These are phyloP conservation scores for Hypoxylon fuscum DNA, from an alignment of 495 filamentous ascomycete genomes.

Conservation along the genomic window DNA sequence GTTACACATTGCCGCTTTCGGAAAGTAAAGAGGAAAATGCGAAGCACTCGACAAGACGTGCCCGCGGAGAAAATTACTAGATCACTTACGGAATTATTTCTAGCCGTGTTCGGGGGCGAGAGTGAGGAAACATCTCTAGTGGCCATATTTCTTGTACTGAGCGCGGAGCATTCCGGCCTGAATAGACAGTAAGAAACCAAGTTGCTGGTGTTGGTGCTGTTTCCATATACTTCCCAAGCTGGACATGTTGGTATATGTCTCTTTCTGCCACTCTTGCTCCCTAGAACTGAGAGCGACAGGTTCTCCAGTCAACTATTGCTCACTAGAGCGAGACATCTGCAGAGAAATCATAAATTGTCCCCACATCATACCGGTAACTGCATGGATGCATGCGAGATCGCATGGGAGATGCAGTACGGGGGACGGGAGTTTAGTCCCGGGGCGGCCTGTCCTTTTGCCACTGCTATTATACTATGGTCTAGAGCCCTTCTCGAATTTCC, in stretches of 20 bases:
- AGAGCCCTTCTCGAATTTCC: constrained; percentile 6
- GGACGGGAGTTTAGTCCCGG: constrained; percentile 20
- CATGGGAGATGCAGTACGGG: constrained; percentile 24
- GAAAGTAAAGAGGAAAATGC: constrained; percentile 35
- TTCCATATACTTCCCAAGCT: not conserved
- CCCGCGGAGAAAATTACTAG: constrained; percentile 25
- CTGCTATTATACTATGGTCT: not conserved
- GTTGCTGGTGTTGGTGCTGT: constrained; percentile 5
- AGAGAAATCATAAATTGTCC: constrained; percentile 13
- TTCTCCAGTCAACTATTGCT: constrained; percentile 16
- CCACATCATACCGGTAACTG: constrained; percentile 23
- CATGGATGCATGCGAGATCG: constrained; percentile 28
- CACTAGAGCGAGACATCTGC: constrained; percentile 32
- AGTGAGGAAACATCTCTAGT: constrained; percentile 14
- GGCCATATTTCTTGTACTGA: constrained; percentile 22
- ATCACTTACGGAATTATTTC: constrained; percentile 34
- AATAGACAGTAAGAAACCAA: constrained; percentile 5
- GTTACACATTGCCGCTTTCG: constrained; percentile 43
- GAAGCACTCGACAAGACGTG: constrained; percentile 21
- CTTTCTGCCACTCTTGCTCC: constrained; percentile 1
- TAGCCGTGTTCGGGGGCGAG: constrained; percentile 42
- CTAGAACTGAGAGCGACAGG: constrained; percentile 10
- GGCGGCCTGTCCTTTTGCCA: constrained; percentile 20
- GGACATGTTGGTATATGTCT: not conserved
- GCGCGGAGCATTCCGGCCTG: constrained; percentile 40